Percentiles rank a stretch among this genome's conserved stretches.
phyloP scores from a whole-genome alignment of 495 filamentous ascomycete species.

The Talaromyces proteolyticus region DNA sequence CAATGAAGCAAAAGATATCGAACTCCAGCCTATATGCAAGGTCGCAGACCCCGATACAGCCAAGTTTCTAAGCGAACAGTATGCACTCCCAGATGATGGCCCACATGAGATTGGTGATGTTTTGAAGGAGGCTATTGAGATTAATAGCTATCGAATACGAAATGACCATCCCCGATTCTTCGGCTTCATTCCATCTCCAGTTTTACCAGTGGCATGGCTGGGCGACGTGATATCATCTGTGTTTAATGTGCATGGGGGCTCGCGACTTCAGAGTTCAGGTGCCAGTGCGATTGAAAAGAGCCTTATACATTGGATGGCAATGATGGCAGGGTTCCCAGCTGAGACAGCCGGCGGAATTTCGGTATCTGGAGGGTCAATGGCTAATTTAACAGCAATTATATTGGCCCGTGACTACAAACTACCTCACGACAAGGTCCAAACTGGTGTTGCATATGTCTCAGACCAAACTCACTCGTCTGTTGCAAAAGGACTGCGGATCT shows the following conservation, averaged over 20 bases:
- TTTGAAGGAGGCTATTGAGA: neutral
- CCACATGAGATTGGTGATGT: neutral
- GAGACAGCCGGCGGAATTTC: constrained; percentile 14
- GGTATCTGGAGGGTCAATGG: constrained; percentile 22
- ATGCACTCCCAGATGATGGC: neutral
- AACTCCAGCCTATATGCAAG: neutral
- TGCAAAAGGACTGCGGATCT: constrained; percentile 15
- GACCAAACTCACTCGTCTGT: constrained; percentile 19
- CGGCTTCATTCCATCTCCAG: constrained; percentile 11
- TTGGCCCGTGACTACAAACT: constrained; percentile 18
- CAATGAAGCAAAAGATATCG: neutral
- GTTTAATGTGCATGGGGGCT: constrained; percentile 10
- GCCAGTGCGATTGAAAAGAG: constrained; percentile 10
- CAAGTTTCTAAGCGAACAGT: neutral
- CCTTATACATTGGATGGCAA: constrained; percentile 15
- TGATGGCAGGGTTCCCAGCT: constrained; percentile 7
- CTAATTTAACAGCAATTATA: constrained; percentile 17
- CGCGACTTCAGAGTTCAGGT: constrained; percentile 9
- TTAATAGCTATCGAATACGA: neutral
- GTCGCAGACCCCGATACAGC: neutral
- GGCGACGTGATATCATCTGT: constrained; percentile 6
- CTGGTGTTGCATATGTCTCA: constrained; percentile 16
- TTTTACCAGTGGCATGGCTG: constrained; percentile 6
- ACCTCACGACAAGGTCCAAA: neutral
- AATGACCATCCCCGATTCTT: constrained; percentile 12